These are phyloP conservation scores for Psophocarpus tetragonolobus DNA, from an alignment of 306 rosid genomes.

Conservation along the genomic window DNA sequence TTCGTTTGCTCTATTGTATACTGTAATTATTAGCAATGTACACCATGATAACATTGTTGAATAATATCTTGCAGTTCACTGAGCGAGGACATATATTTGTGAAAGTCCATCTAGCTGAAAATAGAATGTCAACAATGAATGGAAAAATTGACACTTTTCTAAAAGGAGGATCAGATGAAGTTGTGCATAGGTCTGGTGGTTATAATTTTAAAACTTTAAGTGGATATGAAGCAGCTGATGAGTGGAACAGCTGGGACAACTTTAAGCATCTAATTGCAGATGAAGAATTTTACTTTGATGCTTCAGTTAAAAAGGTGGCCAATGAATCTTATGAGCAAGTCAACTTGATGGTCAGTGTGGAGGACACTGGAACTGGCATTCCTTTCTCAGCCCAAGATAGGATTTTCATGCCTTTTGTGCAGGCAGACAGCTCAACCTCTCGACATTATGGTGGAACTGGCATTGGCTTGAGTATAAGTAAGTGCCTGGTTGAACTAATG, in stretches of 20 bases:
- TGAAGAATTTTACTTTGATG: constrained; percentile 58
- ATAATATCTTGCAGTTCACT: constrained; percentile 74
- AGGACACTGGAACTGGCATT: constrained; percentile 97
- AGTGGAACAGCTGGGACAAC: constrained; percentile 79
- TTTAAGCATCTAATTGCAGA: constrained; percentile 70
- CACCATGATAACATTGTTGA: constrained; percentile 26
- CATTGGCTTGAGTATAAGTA: constrained; percentile 95
- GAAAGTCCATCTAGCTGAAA: constrained; percentile 77
- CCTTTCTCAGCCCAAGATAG: constrained; percentile 83
- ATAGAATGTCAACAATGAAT: constrained; percentile 45
- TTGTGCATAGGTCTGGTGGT: constrained; percentile 44
- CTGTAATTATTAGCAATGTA: constrained; percentile 5
- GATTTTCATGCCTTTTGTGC: constrained; percentile 94
- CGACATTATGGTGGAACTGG: constrained; percentile 97
- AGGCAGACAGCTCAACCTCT: constrained; percentile 98
- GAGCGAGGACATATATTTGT: constrained; percentile 95
- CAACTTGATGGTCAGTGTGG: constrained; percentile 81
- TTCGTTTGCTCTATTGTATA: background rate
- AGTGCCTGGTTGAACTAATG: constrained; percentile 95
- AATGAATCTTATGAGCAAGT: constrained; percentile 62
- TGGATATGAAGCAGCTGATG: constrained; percentile 91
- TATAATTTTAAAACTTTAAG: constrained; percentile 72
- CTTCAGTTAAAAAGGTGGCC: constrained; percentile 40
- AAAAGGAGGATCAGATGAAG: constrained; percentile 67
- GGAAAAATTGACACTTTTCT: constrained; percentile 49